Percentiles rank a stretch among this genome's conserved stretches.
Conservation (phyloP, 2,329 filamentous ascomycete genomes). For the Talaromyces sp. region DNA sequence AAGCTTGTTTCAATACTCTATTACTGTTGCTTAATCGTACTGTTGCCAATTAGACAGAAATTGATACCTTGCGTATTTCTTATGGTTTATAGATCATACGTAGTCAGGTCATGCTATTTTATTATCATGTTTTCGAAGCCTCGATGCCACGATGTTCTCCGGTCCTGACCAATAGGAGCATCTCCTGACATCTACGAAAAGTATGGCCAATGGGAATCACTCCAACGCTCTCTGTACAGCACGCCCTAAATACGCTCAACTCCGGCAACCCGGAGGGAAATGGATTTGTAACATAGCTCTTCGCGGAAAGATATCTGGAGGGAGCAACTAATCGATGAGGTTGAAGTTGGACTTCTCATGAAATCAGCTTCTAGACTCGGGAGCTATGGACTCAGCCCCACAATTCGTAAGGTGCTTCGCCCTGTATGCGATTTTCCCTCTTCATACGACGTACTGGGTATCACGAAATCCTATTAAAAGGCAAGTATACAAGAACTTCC, state of each 20-base stretch:
- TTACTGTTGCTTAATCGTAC: neutral
- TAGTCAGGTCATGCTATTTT: neutral
- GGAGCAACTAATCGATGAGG: neutral
- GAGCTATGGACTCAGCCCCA: neutral
- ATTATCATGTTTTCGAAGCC: neutral
- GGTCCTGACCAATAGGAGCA: neutral
- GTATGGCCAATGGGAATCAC: neutral
- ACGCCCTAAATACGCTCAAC: neutral
- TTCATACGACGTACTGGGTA: neutral
- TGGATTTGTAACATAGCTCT: neutral
- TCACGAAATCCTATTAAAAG: neutral
- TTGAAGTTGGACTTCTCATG: neutral
- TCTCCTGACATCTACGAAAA: neutral
- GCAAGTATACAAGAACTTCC: neutral
- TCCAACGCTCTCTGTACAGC: neutral
- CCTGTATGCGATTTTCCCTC: neutral
- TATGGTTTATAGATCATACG: neutral
- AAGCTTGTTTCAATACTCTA: neutral
- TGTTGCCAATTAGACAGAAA: neutral
- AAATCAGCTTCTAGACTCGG: neutral
- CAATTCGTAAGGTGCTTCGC: neutral
- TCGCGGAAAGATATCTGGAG: neutral
- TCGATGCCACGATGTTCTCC: neutral
- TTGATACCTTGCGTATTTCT: neutral
- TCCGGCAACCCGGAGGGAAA: neutral